Base-by-base conservation (phyloP, 495 filamentous ascomycete genomes). In the Neohortaea acidophila region DNA sequence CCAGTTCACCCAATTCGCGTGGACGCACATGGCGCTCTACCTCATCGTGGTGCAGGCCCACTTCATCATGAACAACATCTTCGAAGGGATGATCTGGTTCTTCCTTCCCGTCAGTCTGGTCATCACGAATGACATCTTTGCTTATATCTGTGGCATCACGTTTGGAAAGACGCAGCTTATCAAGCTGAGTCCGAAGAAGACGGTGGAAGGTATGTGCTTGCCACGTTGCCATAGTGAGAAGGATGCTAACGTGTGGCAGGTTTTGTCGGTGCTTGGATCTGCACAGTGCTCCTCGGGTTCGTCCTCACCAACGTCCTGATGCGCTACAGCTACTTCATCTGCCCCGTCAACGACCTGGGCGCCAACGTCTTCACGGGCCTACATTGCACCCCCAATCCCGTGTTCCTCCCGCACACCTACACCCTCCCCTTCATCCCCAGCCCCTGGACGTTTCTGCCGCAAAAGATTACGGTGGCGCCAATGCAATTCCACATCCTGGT, bases 51-150 rank as follows among this genome's bases (percentile, higher is more conserved):
- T 94, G 10, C 91, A 99, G 58, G 84, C 91, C 17, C 91, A 99
- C 59, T 99, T 99, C 55, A 84, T 99, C 59, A 94, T 99, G 81
- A 96, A 99, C 67, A 99, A 96, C 61, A 78, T 96, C 43, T 87
- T 99, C 58, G 91, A 99, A 63, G 91, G 91, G 60, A 84, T 99
- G 83, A 89, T 99, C 57, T 99, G 91, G 91, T 96, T 99, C 69
- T 94, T 99, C 71, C 67, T 99, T 31, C 91, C 91, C 2, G 86
- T 84, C 2, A 79, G 81, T 20, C 69, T 99, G 39, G 91, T 99
- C 51, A 94, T 96, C 53, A 93, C 81, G 25, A 99, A 99, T 54
- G 91, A 99, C 58, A 99, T 96, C 44, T 96, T 93, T 53, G 91
- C 91, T 54, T 99, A 99, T 53, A 71, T 99, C 44, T 92, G 84